Evolutionary conservation across 257 asterid genomes (phyloP).

Genomic region (Coffea eugenioides): DNA sequence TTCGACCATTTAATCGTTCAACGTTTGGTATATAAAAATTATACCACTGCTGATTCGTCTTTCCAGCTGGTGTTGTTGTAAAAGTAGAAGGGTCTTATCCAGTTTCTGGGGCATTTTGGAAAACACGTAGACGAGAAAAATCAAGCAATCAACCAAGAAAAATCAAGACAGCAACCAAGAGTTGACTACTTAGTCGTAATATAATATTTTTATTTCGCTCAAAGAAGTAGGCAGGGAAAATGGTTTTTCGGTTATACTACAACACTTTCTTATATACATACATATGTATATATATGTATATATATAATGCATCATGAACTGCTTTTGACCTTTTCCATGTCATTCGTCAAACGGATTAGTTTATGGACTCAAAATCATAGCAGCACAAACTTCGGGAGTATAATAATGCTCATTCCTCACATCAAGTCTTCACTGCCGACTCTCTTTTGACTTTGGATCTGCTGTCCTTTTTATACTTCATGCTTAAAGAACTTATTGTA

Average conservation of each 20-base stretch:
- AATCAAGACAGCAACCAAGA: not conserved
- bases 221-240: too few relatives aligned
- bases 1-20: too few relatives aligned
- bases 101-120: not conserved
- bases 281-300: too few relatives aligned
- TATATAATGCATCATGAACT: not conserved
- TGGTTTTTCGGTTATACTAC: not conserved
- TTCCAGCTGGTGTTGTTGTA: not conserved
- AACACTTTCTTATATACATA: too few relatives aligned
- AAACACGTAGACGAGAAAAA: not conserved
- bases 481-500: not conserved
- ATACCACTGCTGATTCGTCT: too few relatives aligned
- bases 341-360: not conserved
- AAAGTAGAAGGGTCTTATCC: not conserved
- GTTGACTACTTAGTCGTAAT: not conserved
- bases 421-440: constrained; percentile 14
- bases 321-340: not conserved
- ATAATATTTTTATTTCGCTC: too few relatives aligned
- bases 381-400: not conserved
- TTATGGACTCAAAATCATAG: not conserved
- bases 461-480: not conserved
- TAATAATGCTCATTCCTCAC: not conserved
- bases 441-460: constrained; percentile 14
- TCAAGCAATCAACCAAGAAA: not conserved
- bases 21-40: too few relatives aligned